Evolutionary conservation across 2,329 filamentous ascomycete genomes (phyloP).

Genomic region (Triangularia setosa): DNA sequence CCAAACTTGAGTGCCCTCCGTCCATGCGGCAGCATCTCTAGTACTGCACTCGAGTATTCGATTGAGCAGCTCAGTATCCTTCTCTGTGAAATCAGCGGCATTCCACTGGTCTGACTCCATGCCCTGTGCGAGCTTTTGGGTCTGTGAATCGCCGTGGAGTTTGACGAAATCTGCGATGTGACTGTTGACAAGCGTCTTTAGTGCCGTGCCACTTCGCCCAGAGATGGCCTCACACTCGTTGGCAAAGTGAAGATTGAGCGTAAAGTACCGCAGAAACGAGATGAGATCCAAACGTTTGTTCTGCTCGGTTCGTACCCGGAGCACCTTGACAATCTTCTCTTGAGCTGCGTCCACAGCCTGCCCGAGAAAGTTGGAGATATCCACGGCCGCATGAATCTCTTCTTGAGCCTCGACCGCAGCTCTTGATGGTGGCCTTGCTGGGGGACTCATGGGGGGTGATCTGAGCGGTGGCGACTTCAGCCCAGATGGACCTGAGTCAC

Average conservation of each 20-base stretch:
- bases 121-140: conserved; percentile 67
- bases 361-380: conserved; percentile 72
- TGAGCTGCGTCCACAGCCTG: conserved; percentile 79
- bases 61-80: conserved; percentile 56
- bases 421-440: conserved; percentile 36
- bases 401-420: conserved; percentile 57
- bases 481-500: conserved; percentile 36
- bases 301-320: conserved; percentile 74
- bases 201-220: conserved; percentile 67
- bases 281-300: conserved; percentile 63
- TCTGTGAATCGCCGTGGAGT: conserved; percentile 65
- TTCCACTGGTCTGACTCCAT: conserved; percentile 82
- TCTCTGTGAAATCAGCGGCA: conserved; percentile 68
- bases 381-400: conserved; percentile 71
- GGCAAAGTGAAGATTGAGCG: conserved; percentile 75
- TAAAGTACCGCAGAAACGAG: conserved; percentile 77
- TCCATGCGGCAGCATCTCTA: conserved; percentile 65
- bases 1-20: conserved; percentile 57
- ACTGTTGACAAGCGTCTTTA: conserved; percentile 75
- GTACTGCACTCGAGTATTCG: conserved; percentile 67
- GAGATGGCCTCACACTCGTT: conserved; percentile 85
- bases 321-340: conserved; percentile 69
- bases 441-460: conserved; percentile 52
- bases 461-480: conserved; percentile 46
- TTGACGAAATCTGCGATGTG: conserved; percentile 80